Evolutionary conservation across 2,329 filamentous ascomycete genomes (phyloP), one percentile per base, ranked within the genome.

Genomic region (Madurella mycetomatis): DNA sequence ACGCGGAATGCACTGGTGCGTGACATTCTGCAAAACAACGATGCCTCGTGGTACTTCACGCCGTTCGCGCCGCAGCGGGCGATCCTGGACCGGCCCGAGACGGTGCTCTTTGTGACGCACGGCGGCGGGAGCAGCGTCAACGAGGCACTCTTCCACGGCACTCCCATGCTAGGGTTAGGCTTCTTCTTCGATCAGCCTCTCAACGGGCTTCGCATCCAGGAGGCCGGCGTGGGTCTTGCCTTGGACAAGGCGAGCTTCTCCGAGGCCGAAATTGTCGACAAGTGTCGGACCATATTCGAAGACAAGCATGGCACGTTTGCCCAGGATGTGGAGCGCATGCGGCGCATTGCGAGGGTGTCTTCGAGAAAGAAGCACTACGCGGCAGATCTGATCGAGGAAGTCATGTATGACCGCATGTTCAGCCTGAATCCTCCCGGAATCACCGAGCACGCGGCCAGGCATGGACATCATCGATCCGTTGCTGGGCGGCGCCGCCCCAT

Each of bases 161-260:
- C 62, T 1, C 68, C 69, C 0, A 65, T 73, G 49, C 55, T 76
- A 0, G 53, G 59, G 1, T 63, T 76, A 17, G 67, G 67, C 0
- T 68, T 71, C 55, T 76, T 72, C 62, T 72, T 70, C 34, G 74
- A 76, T 47, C 74, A 77, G 55, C 64, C 72, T 8, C 64, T 63
- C 12, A 76, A 76, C 54, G 66, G 63, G 4, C 60, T 67, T 3
- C 67, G 72, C 1, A 65, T 76, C 1, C 59, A 59, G 1, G 64
- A 63, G 0, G 69, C 67, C 0, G 73, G 73, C 1, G 65, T 70
- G 0, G 67, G 67, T 1, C 58, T 70, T 15, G 54, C 64, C 2
- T 64, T 76, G 9, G 65, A 73, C 55, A 76, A 75, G 56, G 65
- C 63, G 11, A 45, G 45, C 13, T 73, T 76, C 55, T 67, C 67